These are phyloP conservation scores for Globisporangium yorkense DNA, from an alignment of 352 stramenopile genomes.

Conservation along the genomic window DNA sequence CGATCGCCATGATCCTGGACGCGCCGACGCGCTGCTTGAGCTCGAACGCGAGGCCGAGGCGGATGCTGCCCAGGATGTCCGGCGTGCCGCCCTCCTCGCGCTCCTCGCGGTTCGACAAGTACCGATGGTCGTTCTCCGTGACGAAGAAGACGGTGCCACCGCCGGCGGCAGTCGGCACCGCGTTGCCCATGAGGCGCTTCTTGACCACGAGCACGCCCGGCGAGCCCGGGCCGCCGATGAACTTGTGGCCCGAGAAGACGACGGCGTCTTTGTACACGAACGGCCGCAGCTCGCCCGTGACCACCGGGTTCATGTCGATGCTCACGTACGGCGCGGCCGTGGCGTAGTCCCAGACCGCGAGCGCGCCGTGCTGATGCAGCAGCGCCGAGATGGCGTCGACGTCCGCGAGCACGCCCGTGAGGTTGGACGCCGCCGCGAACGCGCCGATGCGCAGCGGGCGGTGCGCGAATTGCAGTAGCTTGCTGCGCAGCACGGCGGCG, in stretches of 20 bases:
- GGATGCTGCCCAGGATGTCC: constrained; percentile 91
- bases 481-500: constrained; percentile 35
- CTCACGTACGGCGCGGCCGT: constrained; percentile 90
- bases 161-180: constrained; percentile 44
- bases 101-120: constrained; percentile 65
- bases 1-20: constrained; percentile 45
- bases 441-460: constrained; percentile 77
- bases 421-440: constrained; percentile 93
- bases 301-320: constrained; percentile 95
- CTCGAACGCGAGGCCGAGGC: constrained; percentile 89
- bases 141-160: constrained; percentile 51
- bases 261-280: constrained; percentile 89
- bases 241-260: constrained; percentile 96
- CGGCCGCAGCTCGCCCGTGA: constrained; percentile 22
- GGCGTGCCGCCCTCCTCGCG: constrained; percentile 96
- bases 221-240: constrained; percentile 90
- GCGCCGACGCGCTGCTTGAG: constrained; percentile 75
- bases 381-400: constrained; percentile 84
- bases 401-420: constrained; percentile 92
- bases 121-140: constrained; percentile 50
- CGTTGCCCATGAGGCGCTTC: constrained; percentile 69
- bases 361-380: constrained; percentile 88
- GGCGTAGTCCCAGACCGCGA: constrained; percentile 96
- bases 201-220: constrained; percentile 95
- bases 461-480: constrained; percentile 44